A percentile compares a stretch with the other conserved stretches of the same genome.
phyloP scores from a whole-genome alignment of 1,139 yeast species.

The Debaryomyces coudertii region DNA sequence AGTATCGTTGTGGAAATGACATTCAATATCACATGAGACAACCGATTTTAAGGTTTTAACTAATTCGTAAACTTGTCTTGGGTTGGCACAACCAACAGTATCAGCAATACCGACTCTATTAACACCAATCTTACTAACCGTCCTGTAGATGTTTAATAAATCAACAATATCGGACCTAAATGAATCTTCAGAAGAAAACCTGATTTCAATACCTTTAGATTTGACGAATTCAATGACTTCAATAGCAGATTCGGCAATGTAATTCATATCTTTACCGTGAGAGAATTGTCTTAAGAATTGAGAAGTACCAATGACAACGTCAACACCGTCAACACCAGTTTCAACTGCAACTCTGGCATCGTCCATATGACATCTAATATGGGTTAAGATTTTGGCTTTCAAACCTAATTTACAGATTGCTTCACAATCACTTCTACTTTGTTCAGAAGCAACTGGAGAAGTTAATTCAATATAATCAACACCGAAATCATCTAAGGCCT shows the following conservation, averaged over 20 bases:
- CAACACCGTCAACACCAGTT: constrained; percentile 99
- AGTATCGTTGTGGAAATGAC: constrained; percentile 98
- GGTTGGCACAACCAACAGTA: constrained; percentile 98
- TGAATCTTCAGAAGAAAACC: constrained; percentile 96
- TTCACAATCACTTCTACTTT: constrained; percentile 90
- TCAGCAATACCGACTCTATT: constrained; percentile 99
- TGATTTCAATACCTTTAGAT: constrained; percentile 94
- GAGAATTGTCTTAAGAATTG: constrained; percentile 93
- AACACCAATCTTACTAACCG: constrained; percentile 97
- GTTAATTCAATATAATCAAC: constrained; percentile 97
- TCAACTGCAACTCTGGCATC: constrained; percentile 97
- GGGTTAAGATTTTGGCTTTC: constrained; percentile 89
- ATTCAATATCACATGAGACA: constrained; percentile 95
- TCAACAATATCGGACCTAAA: constrained; percentile 97
- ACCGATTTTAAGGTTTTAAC: constrained; percentile 92
- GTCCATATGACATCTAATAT: constrained; percentile 98
- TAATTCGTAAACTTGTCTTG: constrained; percentile 96
- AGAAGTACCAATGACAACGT: constrained; percentile 97
- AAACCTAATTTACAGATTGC: constrained; percentile 97
- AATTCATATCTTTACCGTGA: constrained; percentile 98
- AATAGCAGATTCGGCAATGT: constrained; percentile 93
- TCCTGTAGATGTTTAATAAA: constrained; percentile 89
- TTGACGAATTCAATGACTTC: constrained; percentile 98
- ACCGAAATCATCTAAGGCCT: constrained; percentile 96
- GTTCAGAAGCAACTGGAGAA: constrained; percentile 97